A percentile compares a stretch with the other conserved stretches of the same genome.
Evolutionary conservation across 331 rosid species (phyloP).

Genomic region (Cydonia oblonga): DNA sequence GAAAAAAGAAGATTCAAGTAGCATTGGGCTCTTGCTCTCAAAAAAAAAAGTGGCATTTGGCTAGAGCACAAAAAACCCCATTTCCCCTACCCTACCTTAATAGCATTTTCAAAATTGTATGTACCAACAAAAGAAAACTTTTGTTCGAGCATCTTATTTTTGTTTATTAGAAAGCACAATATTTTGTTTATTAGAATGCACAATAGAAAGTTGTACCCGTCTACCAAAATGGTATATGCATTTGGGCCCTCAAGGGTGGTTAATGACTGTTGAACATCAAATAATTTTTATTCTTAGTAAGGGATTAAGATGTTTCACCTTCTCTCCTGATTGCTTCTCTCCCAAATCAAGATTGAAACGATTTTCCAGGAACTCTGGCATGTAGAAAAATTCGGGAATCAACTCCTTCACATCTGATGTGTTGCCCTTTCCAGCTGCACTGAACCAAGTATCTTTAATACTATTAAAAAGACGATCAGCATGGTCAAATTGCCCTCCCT

Average conservation of each 20-base stretch:
- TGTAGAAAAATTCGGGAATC: slow-evolving; percentile 96
- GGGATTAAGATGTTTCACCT: slow-evolving; percentile 36
- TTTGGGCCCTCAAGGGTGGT: neutral
- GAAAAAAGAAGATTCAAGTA: neutral
- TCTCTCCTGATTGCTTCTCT: slow-evolving; percentile 99
- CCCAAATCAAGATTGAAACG: slow-evolving; percentile 92
- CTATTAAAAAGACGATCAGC: slow-evolving; percentile 99
- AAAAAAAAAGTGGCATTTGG: neutral
- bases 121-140: neutral
- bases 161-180: too few relatives aligned
- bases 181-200: too few relatives aligned
- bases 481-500: slow-evolving; percentile 99
- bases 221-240: neutral
- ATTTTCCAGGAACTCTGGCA: slow-evolving; percentile 90
- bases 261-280: neutral
- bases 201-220: neutral
- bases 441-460: slow-evolving; percentile 87
- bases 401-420: slow-evolving; percentile 98
- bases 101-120: neutral
- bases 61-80: neutral
- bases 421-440: slow-evolving; percentile 99
- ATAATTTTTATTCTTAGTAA: neutral
- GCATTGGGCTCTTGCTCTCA: neutral
- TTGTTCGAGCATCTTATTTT: neutral
- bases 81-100: neutral